Evolutionary conservation across 2,329 filamentous ascomycete species (phyloP), one percentile per base, ranked within the genome.

Genomic region (Xenosphaeropsis pyriputrescens): DNA sequence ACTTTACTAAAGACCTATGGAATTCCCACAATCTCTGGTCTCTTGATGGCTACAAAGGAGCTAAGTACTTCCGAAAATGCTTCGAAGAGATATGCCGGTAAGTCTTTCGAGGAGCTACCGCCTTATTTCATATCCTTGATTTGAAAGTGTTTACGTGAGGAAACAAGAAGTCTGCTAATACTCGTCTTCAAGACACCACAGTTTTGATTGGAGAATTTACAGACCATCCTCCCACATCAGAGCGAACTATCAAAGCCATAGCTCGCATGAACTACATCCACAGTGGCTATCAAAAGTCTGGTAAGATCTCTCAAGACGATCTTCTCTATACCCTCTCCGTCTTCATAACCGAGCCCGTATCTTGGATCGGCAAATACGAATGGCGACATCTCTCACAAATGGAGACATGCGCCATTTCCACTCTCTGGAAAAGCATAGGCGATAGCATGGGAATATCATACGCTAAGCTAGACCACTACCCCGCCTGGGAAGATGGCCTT

Each of bases 361-460:
- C 67, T 12, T 85, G 79, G 63, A 67, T 81, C 22, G 53, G 64
- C 5, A 59, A 59, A 5, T 82, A 75, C 48, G 84, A 89, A 52
- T 89, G 82, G 81, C 70, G 83, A 2, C 30, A 59, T 4, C 54
- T 84, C 16, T 78, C 68, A 13, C 70, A 78, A 1, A 63, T 86
- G 56, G 83, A 88, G 55, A 54, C 63, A 8, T 81, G 77, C 43
- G 80, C 79, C 0, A 56, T 79, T 19, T 75, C 71, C 13, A 75
- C 72, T 0, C 74, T 81, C 49, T 86, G 79, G 80, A 82, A 81
- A 55, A 65, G 65, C 37, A 58, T 84, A 13, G 81, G 80, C 12
- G 75, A 85, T 47, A 70, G 72, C 37, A 79, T 86, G 72, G 67
- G 64, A 0, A 80, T 86, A 43, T 53, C 62, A 35, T 72, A 70